phyloP scores from a whole-genome alignment of 1,139 yeast species.

The Hyphopichia burtonii region DNA sequence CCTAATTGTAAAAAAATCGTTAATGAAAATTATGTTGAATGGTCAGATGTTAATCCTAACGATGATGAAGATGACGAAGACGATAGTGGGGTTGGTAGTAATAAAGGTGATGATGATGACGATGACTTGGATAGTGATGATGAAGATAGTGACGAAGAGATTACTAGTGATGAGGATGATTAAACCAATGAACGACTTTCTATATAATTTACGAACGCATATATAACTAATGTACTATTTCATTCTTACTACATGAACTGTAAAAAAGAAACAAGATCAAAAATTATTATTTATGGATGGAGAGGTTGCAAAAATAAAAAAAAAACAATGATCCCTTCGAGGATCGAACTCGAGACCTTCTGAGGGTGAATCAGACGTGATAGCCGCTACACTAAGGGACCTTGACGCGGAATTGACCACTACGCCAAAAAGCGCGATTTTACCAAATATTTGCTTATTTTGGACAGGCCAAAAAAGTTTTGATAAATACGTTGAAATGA shows the following conservation, averaged over 20 bases:
- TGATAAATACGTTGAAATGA: too few species aligned
- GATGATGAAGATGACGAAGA: slow-evolving; percentile 64
- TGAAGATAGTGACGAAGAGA: slow-evolving; percentile 8
- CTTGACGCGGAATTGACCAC: slow-evolving; percentile 18
- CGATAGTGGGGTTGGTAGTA: slow-evolving; percentile 42
- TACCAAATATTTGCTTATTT: too few species aligned
- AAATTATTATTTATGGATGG: too few species aligned
- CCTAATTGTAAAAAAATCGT: slow-evolving; percentile 55
- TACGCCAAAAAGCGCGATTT: slow-evolving; percentile 32
- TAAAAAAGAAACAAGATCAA: background rate
- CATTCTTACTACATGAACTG: background rate
- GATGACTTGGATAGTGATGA: slow-evolving; percentile 30
- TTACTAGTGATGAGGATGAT: slow-evolving; percentile 12
- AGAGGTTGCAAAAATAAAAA: too few species aligned
- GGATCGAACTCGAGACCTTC: slow-evolving; percentile 45
- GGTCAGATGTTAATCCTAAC: slow-evolving; percentile 57
- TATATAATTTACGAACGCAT: slow-evolving; percentile 6
- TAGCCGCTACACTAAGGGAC: slow-evolving; percentile 6
- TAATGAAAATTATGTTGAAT: slow-evolving; percentile 67
- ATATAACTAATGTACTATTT: background rate
- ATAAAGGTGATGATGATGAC: slow-evolving; percentile 30
- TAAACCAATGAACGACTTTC: background rate
- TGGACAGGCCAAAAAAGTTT: too few species aligned
- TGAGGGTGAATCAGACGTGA: slow-evolving; percentile 41
- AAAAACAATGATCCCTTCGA: slow-evolving; percentile 31